Base-by-base conservation (phyloP, 2,329 filamentous ascomycete species). In the Beauveria bassiana region DNA sequence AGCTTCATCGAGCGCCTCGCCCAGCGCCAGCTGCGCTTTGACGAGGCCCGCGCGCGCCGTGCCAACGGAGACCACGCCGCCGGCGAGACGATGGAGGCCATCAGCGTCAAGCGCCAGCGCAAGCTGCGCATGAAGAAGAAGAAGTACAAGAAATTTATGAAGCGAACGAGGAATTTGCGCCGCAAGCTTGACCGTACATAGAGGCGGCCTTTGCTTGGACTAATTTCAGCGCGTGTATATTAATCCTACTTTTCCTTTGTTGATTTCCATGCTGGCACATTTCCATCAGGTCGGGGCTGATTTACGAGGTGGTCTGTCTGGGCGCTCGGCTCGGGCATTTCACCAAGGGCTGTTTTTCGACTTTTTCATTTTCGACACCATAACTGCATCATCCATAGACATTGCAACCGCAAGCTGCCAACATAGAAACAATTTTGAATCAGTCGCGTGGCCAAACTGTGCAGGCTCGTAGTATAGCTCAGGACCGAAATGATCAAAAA, bases 71-170 rank as follows among this genome's bases (percentile, higher is more conserved):
- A 28, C 26, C 22, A 34, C 38, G 31, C 46, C 9, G 50, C 38
- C 28, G 50, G 50, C 49, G 50, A 60, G 40, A 54, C 49, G 26
- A 93, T 96, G 88, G 78, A 87, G 64, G 85, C 91, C 65, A 91
- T 99, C 72, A 96, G 91, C 72, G 93, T 97, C 68, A 92, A 88
- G 81, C 84, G 95, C 75, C 91, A 96, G 77, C 83, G 92, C 72
- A 96, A 95, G 79, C 79, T 97, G 71, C 96, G 92, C 86, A 99
- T 99, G 93, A 99, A 99, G 90, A 99, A 98, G 86, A 93, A 98
- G 85, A 99, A 99, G 87, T 96, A 96, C 78, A 98, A 97, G 92
- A 99, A 99, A 86, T 81, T 98, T 68, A 92, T 96, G 90, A 90
- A 89, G 82, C 85, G 86, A 76, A 97, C 93, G 71, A 86, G 93